Evolutionary conservation across 2,329 filamentous ascomycete genomes (phyloP), one percentile per base, ranked within the genome.

Genomic region (Alternaria postmessia): DNA sequence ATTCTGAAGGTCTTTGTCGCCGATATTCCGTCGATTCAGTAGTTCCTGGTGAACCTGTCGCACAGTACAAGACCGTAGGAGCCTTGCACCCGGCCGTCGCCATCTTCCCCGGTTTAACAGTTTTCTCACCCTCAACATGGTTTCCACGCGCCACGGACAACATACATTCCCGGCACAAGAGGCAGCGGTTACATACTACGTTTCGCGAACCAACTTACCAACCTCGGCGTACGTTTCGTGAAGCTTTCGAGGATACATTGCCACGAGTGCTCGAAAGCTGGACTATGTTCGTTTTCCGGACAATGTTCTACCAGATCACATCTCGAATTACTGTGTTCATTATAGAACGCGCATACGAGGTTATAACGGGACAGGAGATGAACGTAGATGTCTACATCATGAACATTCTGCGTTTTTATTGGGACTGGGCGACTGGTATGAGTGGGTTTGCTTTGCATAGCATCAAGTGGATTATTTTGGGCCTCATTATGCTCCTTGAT

Each of bases 151-250:
- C 39, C 12, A 44, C 22, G 20, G 51, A 46, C 16, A 1, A 12
- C 3, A 11, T 12, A 20, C 4, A 26, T 22, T 14, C 28, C 3
- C 20, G 14, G 4, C 1, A 4, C 5, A 54, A n/a, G n/a, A 36
- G 30, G 24, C 9, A 7, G 24, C 5, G 20, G 9, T 20, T 55
- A 7, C 43, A 56, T 14, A 32, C 34, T n/a, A 41, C 24, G 12
- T 49, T 41, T 2, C 14, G 28, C 22, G 36, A 56, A 22, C 18
- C 44, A 2, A 2, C 24, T 5, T 56, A 41, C 9, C 53, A 24
- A 18, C 53, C 53, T 14, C 32, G 18, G 8, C 53, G 54, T 14
- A 56, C 44, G 7, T 56, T 49, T 22, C 18, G 14, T 26, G 54
- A 56, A 38, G 46, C 54, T 4, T 22, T 51, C 20, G 36, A 14